Percentiles rank a stretch among this genome's conserved stretches.
Evolutionary conservation across 2,329 filamentous ascomycete species (phyloP).

Genomic region (Colletotrichum noveboracense): DNA sequence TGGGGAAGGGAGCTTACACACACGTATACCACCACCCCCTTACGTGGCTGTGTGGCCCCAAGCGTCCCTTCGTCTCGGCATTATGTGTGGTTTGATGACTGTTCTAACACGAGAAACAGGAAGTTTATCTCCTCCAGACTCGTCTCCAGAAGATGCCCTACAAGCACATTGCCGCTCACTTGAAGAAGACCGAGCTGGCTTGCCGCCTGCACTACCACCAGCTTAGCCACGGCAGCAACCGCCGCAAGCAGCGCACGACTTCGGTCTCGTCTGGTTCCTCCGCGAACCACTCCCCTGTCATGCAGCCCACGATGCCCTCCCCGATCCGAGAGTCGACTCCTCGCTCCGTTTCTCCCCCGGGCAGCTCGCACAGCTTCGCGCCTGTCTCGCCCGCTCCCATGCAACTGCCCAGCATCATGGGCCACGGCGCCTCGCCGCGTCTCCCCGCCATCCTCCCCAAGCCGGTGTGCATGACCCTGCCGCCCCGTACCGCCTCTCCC

Average conservation of each 20-base stretch:
- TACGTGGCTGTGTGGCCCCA: not conserved
- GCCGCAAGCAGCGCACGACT: conserved; percentile 72
- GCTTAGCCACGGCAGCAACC: conserved; percentile 80
- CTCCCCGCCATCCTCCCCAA: conserved; percentile 71
- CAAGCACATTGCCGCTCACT: conserved; percentile 84
- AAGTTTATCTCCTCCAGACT: conserved; percentile 83
- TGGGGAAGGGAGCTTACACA: not conserved
- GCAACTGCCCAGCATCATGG: conserved; percentile 60
- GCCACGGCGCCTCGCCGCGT: conserved; percentile 51
- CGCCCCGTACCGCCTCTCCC: conserved; percentile 39
- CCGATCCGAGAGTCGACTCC: conserved; percentile 53
- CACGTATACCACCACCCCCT: not conserved
- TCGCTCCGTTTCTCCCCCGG: conserved; percentile 54
- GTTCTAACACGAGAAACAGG: conserved; percentile 50
- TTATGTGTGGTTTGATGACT: not conserved
- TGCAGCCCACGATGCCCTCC: conserved; percentile 53
- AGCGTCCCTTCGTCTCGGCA: not conserved
- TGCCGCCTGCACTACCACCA: conserved; percentile 90
- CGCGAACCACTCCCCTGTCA: conserved; percentile 55
- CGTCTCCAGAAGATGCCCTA: conserved; percentile 89
- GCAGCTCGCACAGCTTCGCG: conserved; percentile 49
- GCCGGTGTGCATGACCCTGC: conserved; percentile 57
- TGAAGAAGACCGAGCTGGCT: conserved; percentile 87
- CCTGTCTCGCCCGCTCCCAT: conserved; percentile 50
- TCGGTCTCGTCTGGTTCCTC: conserved; percentile 74